A percentile compares a stretch with the other conserved stretches of the same genome.
phyloP scores from a whole-genome alignment of 495 filamentous ascomycete species.

The Neurospora intermedia region DNA sequence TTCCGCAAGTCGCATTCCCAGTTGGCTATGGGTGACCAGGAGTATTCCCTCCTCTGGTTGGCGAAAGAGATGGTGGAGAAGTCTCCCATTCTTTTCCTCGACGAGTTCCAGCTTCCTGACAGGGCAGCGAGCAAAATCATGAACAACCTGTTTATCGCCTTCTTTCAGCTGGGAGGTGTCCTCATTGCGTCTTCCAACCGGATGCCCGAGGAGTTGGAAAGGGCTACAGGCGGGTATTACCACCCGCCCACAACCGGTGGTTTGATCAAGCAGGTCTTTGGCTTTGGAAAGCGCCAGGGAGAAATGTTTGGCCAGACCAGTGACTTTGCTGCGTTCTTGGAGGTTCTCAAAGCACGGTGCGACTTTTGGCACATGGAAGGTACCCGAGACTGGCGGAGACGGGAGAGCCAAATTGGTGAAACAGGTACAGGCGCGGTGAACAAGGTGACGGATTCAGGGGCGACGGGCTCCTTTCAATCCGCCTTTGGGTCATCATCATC shows the following conservation, averaged over 20 bases:
- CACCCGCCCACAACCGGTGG: constrained; percentile 37
- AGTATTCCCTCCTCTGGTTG: constrained; percentile 50
- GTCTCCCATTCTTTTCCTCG: constrained; percentile 59
- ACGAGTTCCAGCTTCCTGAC: constrained; percentile 67
- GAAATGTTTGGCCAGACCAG: constrained; percentile 41
- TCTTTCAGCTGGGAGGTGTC: constrained; percentile 65
- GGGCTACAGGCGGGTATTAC: constrained; percentile 52
- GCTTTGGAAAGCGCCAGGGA: constrained; percentile 18
- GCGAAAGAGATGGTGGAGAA: constrained; percentile 56
- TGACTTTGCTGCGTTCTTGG: constrained; percentile 57
- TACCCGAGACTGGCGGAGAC: constrained; percentile 51
- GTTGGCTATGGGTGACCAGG: constrained; percentile 21
- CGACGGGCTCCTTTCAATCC: background rate
- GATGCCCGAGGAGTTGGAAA: constrained; percentile 62
- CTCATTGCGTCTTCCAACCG: constrained; percentile 62
- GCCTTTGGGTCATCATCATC: background rate
- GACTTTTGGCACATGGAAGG: constrained; percentile 66
- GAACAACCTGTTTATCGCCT: constrained; percentile 57
- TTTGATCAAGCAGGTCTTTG: constrained; percentile 35
- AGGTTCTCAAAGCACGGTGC: constrained; percentile 55
- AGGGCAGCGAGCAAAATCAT: constrained; percentile 57
- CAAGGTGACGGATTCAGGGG: constrained; percentile 1
- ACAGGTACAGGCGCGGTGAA: background rate
- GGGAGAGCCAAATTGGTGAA: constrained; percentile 24
- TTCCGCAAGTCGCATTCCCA: constrained; percentile 34